phyloP scores from a whole-genome alignment of 371 early-diverging fungal species.

The Mortierella sp. region DNA sequence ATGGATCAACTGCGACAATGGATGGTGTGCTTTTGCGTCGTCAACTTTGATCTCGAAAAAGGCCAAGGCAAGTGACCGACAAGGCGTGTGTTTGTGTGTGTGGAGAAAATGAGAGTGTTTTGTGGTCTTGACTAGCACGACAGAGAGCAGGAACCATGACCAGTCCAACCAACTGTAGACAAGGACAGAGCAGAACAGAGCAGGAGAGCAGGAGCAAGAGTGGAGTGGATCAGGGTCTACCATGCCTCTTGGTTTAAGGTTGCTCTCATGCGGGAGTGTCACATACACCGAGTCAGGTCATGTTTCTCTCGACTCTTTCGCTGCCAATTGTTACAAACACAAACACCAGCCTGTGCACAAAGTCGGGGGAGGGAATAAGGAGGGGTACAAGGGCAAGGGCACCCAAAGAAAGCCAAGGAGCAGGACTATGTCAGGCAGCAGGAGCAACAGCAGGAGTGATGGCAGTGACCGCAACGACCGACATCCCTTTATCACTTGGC shows the following conservation, averaged over 20 bases:
- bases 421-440: no score
- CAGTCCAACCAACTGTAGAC: constrained; percentile 1
- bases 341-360: neutral
- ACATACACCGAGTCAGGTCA: constrained; percentile 15
- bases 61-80: constrained; percentile 76
- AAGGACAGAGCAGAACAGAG: no score
- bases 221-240: no score
- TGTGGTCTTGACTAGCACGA: neutral
- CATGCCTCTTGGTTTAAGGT: constrained; percentile 8
- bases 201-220: neutral
- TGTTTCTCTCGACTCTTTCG: neutral
- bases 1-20: constrained; percentile 77
- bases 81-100: neutral
- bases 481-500: no score
- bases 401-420: no score
- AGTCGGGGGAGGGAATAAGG: neutral
- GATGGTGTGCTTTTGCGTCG: constrained; percentile 89
- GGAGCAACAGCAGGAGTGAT: no score
- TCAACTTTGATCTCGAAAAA: constrained; percentile 94
- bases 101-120: neutral
- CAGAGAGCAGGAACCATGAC: no score
- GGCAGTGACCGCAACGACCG: no score
- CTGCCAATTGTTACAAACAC: neutral
- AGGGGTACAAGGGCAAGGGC: no score
- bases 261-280: constrained; percentile 17